Conservation (phyloP, 2,329 filamentous ascomycete genomes). For the Chrysoporthe deuterocubensis region DNA sequence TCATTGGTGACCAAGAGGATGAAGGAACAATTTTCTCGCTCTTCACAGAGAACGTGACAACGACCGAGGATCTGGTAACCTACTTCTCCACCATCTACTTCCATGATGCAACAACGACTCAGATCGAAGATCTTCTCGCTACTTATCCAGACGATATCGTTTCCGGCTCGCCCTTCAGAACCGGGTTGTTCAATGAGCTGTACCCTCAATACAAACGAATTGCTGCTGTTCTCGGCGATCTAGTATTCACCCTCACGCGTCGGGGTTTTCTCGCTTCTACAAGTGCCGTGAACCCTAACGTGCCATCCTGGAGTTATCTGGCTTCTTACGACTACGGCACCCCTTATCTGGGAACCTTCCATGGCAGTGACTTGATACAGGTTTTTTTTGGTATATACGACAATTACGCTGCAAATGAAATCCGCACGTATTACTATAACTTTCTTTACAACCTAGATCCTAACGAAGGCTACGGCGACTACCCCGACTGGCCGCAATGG, state of each 20-base stretch:
- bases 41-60: slow-evolving; percentile 71
- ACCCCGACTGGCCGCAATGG: slow-evolving; percentile 49
- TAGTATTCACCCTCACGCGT: slow-evolving; percentile 74
- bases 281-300: slow-evolving; percentile 52
- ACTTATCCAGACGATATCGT: slow-evolving; percentile 62
- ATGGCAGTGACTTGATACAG: slow-evolving; percentile 70
- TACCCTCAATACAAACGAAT: slow-evolving; percentile 80
- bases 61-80: slow-evolving; percentile 57
- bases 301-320: slow-evolving; percentile 77
- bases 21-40: slow-evolving; percentile 77
- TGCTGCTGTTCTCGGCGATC: slow-evolving; percentile 74
- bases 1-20: slow-evolving; percentile 77
- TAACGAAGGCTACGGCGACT: slow-evolving; percentile 55
- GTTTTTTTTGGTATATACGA: slow-evolving; percentile 68
- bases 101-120: slow-evolving; percentile 51
- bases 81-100: slow-evolving; percentile 69
- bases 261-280: slow-evolving; percentile 63
- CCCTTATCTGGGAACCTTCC: slow-evolving; percentile 76
- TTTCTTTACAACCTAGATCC: slow-evolving; percentile 75
- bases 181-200: slow-evolving; percentile 67
- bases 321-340: slow-evolving; percentile 72
- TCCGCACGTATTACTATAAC: slow-evolving; percentile 72
- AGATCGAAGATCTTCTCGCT: slow-evolving; percentile 60
- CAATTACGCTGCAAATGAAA: slow-evolving; percentile 63
- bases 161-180: slow-evolving; percentile 74